phyloP scores from a whole-genome alignment of 176 grass and related monocot genomes.

The Coix lacrymajobi region DNA sequence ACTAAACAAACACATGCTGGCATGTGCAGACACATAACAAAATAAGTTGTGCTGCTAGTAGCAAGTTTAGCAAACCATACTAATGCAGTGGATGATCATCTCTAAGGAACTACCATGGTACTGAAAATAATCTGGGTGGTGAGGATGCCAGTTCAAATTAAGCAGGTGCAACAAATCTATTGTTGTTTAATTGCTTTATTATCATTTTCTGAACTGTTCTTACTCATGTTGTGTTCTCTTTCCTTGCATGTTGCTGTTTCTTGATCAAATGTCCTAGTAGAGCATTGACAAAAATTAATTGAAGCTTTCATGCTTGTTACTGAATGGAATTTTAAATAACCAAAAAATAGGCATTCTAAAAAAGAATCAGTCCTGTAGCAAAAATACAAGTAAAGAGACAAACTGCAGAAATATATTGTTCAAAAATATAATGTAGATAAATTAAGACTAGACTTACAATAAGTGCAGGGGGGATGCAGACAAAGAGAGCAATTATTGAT shows the following conservation, averaged over 20 bases:
- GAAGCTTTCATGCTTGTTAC: background rate
- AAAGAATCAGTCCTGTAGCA: background rate
- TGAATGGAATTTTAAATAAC: background rate
- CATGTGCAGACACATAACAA: background rate
- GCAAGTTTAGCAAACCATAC: background rate
- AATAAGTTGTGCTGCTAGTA: background rate
- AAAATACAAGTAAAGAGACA: background rate
- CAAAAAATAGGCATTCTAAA: background rate
- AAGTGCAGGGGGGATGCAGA: constrained; percentile 88
- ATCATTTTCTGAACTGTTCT: background rate
- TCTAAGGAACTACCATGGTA: constrained; percentile 6
- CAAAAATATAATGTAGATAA: background rate
- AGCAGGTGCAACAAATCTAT: background rate
- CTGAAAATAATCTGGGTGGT: background rate
- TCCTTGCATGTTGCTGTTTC: background rate
- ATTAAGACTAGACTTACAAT: constrained; percentile 53
- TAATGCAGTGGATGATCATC: background rate
- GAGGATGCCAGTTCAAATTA: background rate
- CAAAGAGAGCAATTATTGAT: constrained; percentile 92
- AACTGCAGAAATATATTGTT: constrained; percentile 11
- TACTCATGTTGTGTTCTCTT: background rate
- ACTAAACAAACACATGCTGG: background rate
- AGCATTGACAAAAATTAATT: background rate
- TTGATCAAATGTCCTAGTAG: background rate
- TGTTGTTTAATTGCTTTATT: background rate